phyloP scores from a whole-genome alignment of 495 filamentous ascomycete species.

The Neurospora cerealis region DNA sequence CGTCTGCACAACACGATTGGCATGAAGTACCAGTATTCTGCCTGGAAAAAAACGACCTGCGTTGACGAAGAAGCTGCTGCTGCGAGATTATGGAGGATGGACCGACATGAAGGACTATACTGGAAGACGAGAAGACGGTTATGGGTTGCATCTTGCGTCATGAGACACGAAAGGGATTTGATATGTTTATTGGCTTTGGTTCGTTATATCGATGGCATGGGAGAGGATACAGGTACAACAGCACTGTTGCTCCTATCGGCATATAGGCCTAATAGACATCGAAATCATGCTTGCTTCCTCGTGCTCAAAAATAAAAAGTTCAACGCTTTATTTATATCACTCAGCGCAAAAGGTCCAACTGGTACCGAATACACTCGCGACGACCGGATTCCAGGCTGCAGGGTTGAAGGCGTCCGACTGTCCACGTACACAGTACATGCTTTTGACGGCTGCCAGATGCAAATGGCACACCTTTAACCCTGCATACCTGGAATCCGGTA shows the following conservation, averaged over 20 bases:
- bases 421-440: too few relatives aligned
- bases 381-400: too few relatives aligned
- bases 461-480: too few relatives aligned
- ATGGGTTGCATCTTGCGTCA: background rate
- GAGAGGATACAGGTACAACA: background rate
- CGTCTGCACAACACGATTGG: background rate
- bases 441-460: too few relatives aligned
- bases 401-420: too few relatives aligned
- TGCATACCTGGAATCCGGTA: too few relatives aligned
- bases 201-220: background rate
- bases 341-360: background rate
- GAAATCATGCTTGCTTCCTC: background rate
- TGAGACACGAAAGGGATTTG: background rate
- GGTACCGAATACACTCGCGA: background rate
- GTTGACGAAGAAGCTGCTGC: background rate
- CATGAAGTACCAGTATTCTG: background rate
- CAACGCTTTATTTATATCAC: background rate
- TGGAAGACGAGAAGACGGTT: background rate
- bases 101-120: background rate
- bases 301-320: background rate
- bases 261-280: background rate
- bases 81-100: background rate
- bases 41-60: background rate
- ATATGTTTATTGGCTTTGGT: background rate
- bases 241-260: background rate